Evolutionary conservation across 2,329 filamentous ascomycete genomes (phyloP), one percentile per base, ranked within the genome.

Genomic region (Penicillium sp.): DNA sequence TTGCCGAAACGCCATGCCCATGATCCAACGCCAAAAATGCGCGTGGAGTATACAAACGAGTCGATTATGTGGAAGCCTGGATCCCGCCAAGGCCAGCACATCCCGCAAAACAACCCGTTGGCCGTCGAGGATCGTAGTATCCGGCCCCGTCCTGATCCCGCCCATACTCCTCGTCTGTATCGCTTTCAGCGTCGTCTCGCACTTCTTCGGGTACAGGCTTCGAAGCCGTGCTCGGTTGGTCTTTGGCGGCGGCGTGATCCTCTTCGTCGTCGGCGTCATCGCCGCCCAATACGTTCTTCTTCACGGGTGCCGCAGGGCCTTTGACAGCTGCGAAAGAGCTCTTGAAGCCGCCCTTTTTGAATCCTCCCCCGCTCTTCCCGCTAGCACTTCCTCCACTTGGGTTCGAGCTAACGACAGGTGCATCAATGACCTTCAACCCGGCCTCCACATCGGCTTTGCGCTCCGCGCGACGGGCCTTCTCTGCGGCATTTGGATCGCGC

Each of bases 271-370:
- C 67, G 4, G 71, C 74, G 25, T 71, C 74, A n/a, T 74, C 74
- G 25, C 73, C 72, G 5, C 68, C 72, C 16, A 74, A 68, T 1
- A 73, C 70, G 20, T 77, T 76, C 27, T 74, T 74, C 52, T 73
- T 72, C 11, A 65, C 65, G 4, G 67, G 65, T 24, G 60, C 56
- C 24, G 60, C 54, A 31, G 67, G 55, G 6, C 64, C 69, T 24
- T 78, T 78, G 1, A 79, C 79, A 1, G 82, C 74, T 4, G 81
- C 80, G 74, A 91, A 89, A 1, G 88, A 87, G 63, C 85, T 87
- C 73, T 90, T 92, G 70, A 92, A 92, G 0, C 89, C 89, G 1
- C 87, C 86, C 66, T 92, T 94, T 73, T 92, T 91, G 66, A 91
- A 91, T 0, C 74, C 73, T 2, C 62, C 58, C 1, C 65, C 63